Conservation (phyloP, 208 protist species). For the Strigomonas galati region DNA sequence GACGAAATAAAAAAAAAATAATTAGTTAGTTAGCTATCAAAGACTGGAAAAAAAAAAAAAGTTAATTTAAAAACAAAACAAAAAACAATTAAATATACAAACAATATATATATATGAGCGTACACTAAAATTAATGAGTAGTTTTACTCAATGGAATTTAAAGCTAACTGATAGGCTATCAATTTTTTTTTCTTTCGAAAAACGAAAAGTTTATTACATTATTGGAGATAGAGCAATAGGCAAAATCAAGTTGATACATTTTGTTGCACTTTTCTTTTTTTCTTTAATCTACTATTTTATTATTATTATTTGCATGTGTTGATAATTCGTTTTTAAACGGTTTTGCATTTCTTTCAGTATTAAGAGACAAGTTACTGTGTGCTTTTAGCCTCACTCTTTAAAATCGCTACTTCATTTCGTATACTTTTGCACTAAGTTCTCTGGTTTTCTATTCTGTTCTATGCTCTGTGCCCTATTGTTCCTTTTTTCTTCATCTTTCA, state of each 20-base stretch:
- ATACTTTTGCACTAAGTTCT: constrained; percentile 15
- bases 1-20: constrained; percentile 16
- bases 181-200: neutral
- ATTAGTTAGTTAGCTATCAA: too few relatives aligned
- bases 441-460: constrained; percentile 2
- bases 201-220: too few relatives aligned
- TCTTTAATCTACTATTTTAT: constrained; percentile 23
- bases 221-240: too few relatives aligned
- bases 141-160: too few relatives aligned
- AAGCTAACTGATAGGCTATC: too few relatives aligned
- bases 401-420: constrained; percentile 1
- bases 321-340: constrained; percentile 5
- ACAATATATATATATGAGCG: neutral
- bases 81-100: neutral
- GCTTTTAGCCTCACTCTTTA: too few relatives aligned
- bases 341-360: constrained; percentile 1
- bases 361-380: too few relatives aligned
- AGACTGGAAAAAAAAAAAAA: too few relatives aligned
- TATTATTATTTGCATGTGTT: constrained; percentile 11
- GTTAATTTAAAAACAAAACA: constrained; percentile 9
- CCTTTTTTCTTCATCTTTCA: constrained; percentile 7
- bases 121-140: too few relatives aligned
- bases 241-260: neutral
- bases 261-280: constrained; percentile 15
- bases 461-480: constrained; percentile 16